A percentile compares a stretch with the other conserved stretches of the same genome.
These are phyloP conservation scores for Porphyrellus cyaneotinctus DNA, from an alignment of 768 basidiomycete genomes.

Conservation along the genomic window DNA sequence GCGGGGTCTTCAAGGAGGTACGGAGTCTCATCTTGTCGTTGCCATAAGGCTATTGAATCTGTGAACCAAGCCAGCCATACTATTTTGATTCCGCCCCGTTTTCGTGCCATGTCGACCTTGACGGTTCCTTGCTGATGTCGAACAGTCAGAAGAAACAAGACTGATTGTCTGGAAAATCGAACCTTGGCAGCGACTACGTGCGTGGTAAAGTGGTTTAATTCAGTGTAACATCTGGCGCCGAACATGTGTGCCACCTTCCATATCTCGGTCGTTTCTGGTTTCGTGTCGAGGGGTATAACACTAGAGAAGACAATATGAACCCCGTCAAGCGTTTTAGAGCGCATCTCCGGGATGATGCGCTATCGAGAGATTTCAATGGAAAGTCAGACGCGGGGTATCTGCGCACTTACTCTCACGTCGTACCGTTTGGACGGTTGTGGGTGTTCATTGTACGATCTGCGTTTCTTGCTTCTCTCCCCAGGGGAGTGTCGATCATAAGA, in stretches of 20 bases:
- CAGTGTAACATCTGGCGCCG: constrained; percentile 76
- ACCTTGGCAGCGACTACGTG: constrained; percentile 94
- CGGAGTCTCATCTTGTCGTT: constrained; percentile 68
- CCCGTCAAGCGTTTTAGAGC: constrained; percentile 70
- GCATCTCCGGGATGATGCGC: constrained; percentile 83
- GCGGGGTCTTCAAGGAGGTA: constrained; percentile 69
- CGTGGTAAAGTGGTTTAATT: constrained; percentile 64
- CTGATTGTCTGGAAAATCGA: constrained; percentile 6
- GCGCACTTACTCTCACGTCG: constrained; percentile 73
- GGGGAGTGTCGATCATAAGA: constrained; percentile 49
- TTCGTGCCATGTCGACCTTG: constrained; percentile 83
- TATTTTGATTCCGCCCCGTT: constrained; percentile 72
- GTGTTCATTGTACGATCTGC: constrained; percentile 24
- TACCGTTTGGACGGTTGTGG: constrained; percentile 37
- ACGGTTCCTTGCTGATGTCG: constrained; percentile 71
- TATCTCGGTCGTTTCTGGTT: constrained; percentile 74
- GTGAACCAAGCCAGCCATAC: constrained; percentile 90
- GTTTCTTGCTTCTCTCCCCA: constrained; percentile 28
- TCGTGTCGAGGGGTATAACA: constrained; percentile 86
- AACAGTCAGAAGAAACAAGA: constrained; percentile 5
- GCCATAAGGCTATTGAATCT: constrained; percentile 88
- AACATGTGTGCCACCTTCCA: constrained; percentile 87
- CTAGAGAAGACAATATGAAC: constrained; percentile 89
- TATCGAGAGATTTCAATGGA: constrained; percentile 29
- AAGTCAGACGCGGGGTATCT: neutral